Conservation (phyloP, 2,329 filamentous ascomycete species). For the Curvularia verruculosa region DNA sequence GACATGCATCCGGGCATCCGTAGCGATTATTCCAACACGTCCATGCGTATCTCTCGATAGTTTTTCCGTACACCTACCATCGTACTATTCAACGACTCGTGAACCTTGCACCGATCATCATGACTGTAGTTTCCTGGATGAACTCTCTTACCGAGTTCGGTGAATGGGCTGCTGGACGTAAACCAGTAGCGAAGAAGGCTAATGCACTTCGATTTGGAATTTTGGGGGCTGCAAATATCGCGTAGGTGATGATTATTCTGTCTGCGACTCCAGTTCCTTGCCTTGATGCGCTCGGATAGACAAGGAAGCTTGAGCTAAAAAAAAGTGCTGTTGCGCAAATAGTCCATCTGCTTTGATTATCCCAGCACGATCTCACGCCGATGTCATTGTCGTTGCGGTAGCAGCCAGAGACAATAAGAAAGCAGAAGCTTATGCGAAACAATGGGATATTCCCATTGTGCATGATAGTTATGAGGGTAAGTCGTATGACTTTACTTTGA, state of each 20-base stretch:
- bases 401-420: conserved; percentile 58
- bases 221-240: conserved; percentile 46
- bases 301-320: background rate
- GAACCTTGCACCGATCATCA: background rate
- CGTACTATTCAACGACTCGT: background rate
- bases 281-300: background rate
- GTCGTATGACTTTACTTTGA: background rate
- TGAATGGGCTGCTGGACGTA: conserved; percentile 16
- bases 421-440: conserved; percentile 59
- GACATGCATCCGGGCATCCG: background rate
- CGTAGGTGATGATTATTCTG: conserved; percentile 23
- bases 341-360: conserved; percentile 54
- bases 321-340: background rate
- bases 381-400: conserved; percentile 60
- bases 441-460: conserved; percentile 59
- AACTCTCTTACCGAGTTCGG: conserved; percentile 15
- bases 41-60: background rate
- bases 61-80: background rate
- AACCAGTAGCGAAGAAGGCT: conserved; percentile 19
- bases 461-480: conserved; percentile 58
- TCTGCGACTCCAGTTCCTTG: background rate
- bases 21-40: background rate
- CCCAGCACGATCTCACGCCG: conserved; percentile 60
- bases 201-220: conserved; percentile 44
- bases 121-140: conserved; percentile 7